A percentile compares a stretch with the other conserved stretches of the same genome.
Conservation (phyloP, 1,284 basidiomycete genomes). For the Cystobasidium slooffiae region DNA sequence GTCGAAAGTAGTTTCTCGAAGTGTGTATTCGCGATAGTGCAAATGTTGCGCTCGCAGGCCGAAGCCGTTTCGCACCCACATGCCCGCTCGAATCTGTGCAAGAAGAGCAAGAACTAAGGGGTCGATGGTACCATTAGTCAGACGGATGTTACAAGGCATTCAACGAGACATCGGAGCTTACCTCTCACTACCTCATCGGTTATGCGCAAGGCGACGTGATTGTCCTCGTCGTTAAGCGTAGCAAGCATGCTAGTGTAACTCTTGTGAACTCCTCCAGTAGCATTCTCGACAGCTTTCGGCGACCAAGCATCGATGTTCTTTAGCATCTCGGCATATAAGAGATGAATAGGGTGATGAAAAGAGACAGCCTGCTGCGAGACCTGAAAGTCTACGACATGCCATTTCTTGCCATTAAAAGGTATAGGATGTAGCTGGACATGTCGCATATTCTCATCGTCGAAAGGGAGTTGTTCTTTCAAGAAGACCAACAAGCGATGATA, state of each 20-base stretch:
- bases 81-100: conserved; percentile 89
- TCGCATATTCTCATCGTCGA: neutral
- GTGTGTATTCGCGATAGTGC: conserved; percentile 94
- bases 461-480: conserved; percentile 43
- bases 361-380: conserved; percentile 79
- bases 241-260: conserved; percentile 13
- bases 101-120: conserved; percentile 77
- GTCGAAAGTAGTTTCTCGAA: conserved; percentile 94
- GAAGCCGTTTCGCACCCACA: conserved; percentile 98
- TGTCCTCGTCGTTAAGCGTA: neutral
- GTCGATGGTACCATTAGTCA: conserved; percentile 50
- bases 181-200: conserved; percentile 33
- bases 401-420: conserved; percentile 66
- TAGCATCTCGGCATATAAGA: conserved; percentile 86
- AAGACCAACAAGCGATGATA: neutral
- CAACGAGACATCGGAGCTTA: conserved; percentile 7
- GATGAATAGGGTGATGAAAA: conserved; percentile 93
- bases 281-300: neutral
- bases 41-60: conserved; percentile 93
- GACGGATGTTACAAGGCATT: neutral
- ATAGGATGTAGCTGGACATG: conserved; percentile 64
- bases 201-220: neutral
- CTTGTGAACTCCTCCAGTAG: conserved; percentile 3
- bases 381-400: conserved; percentile 73
- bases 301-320: conserved; percentile 59